Conservation (phyloP, 805 yeast genomes). For the Lipomyces spencermartinsiae region DNA sequence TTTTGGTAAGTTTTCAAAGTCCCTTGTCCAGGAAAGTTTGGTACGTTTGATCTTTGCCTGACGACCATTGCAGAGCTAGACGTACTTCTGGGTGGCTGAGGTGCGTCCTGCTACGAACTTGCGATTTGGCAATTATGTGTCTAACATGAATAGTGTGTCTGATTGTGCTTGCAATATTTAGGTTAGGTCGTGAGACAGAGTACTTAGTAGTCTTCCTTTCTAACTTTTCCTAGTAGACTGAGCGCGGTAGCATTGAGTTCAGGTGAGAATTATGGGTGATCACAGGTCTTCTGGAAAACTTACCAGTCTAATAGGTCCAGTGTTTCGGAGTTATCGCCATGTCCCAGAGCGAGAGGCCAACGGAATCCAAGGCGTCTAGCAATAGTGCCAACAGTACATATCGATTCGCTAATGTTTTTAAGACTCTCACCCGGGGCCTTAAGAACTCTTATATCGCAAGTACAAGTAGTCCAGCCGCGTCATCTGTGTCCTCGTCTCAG, state of each 20-base stretch:
- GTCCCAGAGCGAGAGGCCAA: not conserved
- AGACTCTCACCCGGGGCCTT: conserved; percentile 44
- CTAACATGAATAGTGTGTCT: not conserved
- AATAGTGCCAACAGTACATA: not conserved
- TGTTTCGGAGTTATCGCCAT: not conserved
- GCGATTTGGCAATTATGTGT: not conserved
- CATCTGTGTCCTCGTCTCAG: conserved; percentile 36
- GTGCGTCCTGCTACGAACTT: not conserved
- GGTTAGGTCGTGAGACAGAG: not conserved
- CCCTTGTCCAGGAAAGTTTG: not conserved
- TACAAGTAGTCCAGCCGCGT: conserved; percentile 39
- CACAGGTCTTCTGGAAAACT: not conserved
- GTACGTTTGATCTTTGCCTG: not conserved
- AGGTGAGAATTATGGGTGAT: not conserved
- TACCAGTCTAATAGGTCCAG: not conserved
- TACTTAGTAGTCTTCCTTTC: not conserved
- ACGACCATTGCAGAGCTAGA: not conserved
- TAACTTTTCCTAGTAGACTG: not conserved
- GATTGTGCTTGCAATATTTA: not conserved
- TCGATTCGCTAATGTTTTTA: conserved; percentile 42
- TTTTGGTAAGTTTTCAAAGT: not conserved
- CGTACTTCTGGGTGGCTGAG: not conserved
- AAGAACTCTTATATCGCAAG: conserved; percentile 34
- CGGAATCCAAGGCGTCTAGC: not conserved
- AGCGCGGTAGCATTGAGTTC: not conserved